phyloP scores from a whole-genome alignment of 495 filamentous ascomycete species.

The Aspergillus nanangensis region DNA sequence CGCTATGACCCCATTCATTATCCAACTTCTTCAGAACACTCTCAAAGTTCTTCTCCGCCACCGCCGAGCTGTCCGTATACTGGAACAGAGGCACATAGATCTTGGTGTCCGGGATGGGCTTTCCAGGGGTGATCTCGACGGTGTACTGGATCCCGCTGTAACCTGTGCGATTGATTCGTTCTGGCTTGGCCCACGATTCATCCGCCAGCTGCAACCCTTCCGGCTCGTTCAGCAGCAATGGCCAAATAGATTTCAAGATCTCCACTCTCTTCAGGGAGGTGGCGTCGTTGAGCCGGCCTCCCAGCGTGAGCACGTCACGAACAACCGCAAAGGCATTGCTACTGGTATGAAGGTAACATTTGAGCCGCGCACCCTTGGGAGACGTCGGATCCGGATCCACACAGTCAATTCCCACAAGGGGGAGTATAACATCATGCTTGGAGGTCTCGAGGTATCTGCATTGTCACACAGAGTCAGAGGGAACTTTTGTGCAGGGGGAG shows the following conservation, averaged over 20 bases:
- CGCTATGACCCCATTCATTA: slow-evolving; percentile 3
- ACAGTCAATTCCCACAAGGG: slow-evolving; percentile 4
- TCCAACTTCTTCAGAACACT: slow-evolving; percentile 2
- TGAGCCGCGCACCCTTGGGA: neutral
- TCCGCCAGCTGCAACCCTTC: neutral
- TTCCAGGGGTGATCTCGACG: slow-evolving; percentile 3
- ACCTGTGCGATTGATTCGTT: slow-evolving; percentile 1
- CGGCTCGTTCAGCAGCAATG: neutral
- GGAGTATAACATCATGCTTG: neutral
- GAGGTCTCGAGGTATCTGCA: slow-evolving; percentile 1
- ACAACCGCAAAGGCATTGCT: neutral
- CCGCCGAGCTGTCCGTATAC: neutral
- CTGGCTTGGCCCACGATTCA: slow-evolving; percentile 3
- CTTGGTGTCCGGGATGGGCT: slow-evolving; percentile 3
- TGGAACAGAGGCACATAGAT: slow-evolving; percentile 5
- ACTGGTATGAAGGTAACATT: slow-evolving; percentile 1
- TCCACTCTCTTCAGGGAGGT: neutral
- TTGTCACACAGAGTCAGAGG: too few species aligned
- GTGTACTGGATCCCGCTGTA: slow-evolving; percentile 3
- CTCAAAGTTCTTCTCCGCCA: slow-evolving; percentile 2
- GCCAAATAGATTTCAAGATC: neutral
- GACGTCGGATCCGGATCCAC: neutral
- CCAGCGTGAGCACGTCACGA: slow-evolving; percentile 1
- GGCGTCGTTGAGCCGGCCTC: neutral
- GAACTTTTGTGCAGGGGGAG: neutral